Base-by-base conservation (phyloP, 192 early-diverging fungal genomes). In the Coemansia sp. region DNA sequence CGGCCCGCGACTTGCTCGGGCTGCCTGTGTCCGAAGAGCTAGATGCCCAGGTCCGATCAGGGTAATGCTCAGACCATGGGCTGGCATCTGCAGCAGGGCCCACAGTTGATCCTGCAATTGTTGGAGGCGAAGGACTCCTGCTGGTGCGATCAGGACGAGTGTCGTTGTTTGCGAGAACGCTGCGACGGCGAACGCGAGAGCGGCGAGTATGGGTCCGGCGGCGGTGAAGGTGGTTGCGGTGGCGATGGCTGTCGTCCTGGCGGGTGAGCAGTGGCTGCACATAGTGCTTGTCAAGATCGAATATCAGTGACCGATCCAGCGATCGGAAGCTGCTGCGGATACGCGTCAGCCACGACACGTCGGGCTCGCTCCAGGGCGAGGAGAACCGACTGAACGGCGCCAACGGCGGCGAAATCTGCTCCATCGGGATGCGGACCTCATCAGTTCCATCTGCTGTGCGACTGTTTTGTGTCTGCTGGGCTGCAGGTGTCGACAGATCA, bases 241-340 rank as follows among this genome's bases (percentile, higher is more conserved):
- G 64, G 21, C 48, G 51, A 14, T 38, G 62, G 39, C 58, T 56
- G 14, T 29, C 12, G 59, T 64, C 57, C 25, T 74, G 57, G 6
- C 72, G 62, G 3, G 61, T 72, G 41, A 79, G 68, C 29, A 79
- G 43, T 21, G 77, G 77, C 64, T 67, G 77, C 22, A 79, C 65
- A 41, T 79, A 79, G 57, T 79, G 48, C 37, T 57, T 55, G 68
- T 79, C 77, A 49, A 79, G 45, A 53, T 79, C 77, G 45, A 70
- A 70, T 8, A 79, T 66, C 47, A 79, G 61, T 27, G 77, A 79
- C 29, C 77, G 71, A 25, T 79, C 77, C 22, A 79, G 50, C 11
- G 77, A 79, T 4, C 62, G 62, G 61, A 73, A 79, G 67, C 71
- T 74, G 71, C 43, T 65, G 21, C 64, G 65, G 53, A 79, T 79